Base-by-base conservation (phyloP, 225 moss, liverwort and hornwort species). In the Bryum argenteum region DNA sequence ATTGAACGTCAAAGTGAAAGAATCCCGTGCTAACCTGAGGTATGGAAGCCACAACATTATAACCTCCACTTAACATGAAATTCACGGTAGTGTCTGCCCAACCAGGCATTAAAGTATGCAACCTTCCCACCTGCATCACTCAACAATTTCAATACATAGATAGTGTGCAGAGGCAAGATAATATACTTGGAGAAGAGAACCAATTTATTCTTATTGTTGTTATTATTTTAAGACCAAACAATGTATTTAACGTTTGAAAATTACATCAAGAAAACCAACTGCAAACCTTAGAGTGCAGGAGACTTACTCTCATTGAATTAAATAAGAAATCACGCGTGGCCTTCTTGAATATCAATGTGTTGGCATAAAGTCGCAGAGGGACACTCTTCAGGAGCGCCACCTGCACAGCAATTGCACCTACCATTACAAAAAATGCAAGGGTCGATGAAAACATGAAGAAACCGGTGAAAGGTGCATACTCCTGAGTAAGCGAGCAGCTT, bases 41-140 rank as follows among this genome's bases (percentile, higher is more conserved):
- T 72, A 98, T 83, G 17, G 71, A 63, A 28, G 88, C 78, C 1
- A 82, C 74, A 41, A 98, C 87, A 38, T 91, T 89, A 65, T 94
- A 98, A 37, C 97, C 97, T 73, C 97, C 97, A 68, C 94, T 94
- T 11, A 94, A 82, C 97, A 98, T 98, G 71, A 98, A 98, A 79
- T 59, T 89, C 37, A 98, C 92, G 33, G 94, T 92, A 28, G 94
- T 86, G 73, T 98, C 94, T 56, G 94, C 90, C 97, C 97, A 98
- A 67, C 92, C 94, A 55, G 90, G 84, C 82, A 98, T 82, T 77
- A 92, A 74, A 60, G 87, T 87, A 81, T 98, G 97, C 85, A 98
- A 84, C 80, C 94, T 80, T 53, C 97, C 97, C 71, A 91, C 92
- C 96, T 97, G 79, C 9, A 71, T 57, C 69, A 71, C 40, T 82